Base-by-base conservation (phyloP, 495 filamentous ascomycete genomes). In the Podospora fimiseda region DNA sequence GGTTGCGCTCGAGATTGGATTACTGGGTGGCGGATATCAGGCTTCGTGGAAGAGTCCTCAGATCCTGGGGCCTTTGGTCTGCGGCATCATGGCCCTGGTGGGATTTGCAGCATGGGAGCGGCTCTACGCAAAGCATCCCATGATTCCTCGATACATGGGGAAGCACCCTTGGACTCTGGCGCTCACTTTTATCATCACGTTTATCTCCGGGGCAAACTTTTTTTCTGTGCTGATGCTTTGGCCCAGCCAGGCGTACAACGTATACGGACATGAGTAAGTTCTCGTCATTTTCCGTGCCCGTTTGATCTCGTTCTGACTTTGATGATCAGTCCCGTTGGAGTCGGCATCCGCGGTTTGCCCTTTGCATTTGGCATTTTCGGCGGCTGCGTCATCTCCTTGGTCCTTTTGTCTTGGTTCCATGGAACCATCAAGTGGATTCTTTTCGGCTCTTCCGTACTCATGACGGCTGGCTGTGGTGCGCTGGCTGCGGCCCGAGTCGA, bases 131-230 rank as follows among this genome's bases (percentile, higher is more conserved):
- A 74, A 78, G 46, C 77, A 78, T 42, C 85, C 84, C 7, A 89
- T 87, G 72, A 80, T 88, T 51, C 85, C 85, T 0, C 68, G 72
- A 3, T 73, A 80, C 8, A 64, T 88, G 41, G 80, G 81, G 62
- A 76, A 82, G 56, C 80, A 80, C 16, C 81, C 84, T 47, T 76
- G 83, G 2, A 84, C 79, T 4, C 69, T 89, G 3, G 66, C 71
- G 16, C 65, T 88, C 4, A 88, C 83, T 0, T 69, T 89, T 2
- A 60, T 88, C 48, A 87, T 89, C 63, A 87, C 84, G 9, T 85
- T 84, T 66, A 85, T 89, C 42, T 83, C 78, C 8, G 85, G 85
- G 9, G 82, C 83, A 50, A 88, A 88, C 62, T 88, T 88, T 75
- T 87, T 88, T 69, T 83, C 82, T 13, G 79, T 87, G 2, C 62